A percentile compares a stretch with the other conserved stretches of the same genome.
These are phyloP conservation scores for Alternaria viburni DNA, from an alignment of 2,329 filamentous ascomycete species.

Conservation along the genomic window DNA sequence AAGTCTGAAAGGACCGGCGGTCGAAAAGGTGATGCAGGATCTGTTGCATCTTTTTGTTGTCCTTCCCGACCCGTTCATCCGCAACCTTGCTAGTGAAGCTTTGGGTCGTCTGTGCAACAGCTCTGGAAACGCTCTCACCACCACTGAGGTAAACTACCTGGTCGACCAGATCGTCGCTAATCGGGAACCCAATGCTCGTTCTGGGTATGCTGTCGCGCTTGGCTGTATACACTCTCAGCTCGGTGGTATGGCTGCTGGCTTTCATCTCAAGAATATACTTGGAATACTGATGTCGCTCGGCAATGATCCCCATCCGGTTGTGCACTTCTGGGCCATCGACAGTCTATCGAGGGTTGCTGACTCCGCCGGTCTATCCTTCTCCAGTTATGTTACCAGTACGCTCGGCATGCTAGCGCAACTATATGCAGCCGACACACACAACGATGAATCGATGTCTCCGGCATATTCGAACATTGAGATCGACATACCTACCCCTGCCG, in stretches of 20 bases:
- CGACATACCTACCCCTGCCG: constrained; percentile 79
- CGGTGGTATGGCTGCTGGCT: constrained; percentile 95
- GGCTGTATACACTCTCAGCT: constrained; percentile 94
- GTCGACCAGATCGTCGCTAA: constrained; percentile 95
- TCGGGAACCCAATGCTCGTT: constrained; percentile 88
- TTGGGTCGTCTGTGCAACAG: constrained; percentile 83
- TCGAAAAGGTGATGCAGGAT: constrained; percentile 73
- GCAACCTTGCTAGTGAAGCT: constrained; percentile 83
- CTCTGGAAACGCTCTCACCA: constrained; percentile 88
- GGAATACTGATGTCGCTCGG: constrained; percentile 97
- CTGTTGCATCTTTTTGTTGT: constrained; percentile 82
- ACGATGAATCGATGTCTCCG: constrained; percentile 78
- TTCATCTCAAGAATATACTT: constrained; percentile 96
- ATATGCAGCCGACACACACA: constrained; percentile 90
- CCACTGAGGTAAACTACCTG: constrained; percentile 85
- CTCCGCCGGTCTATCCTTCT: constrained; percentile 90
- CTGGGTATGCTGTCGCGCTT: constrained; percentile 91
- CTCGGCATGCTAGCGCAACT: constrained; percentile 93
- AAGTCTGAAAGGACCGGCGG: constrained; percentile 73
- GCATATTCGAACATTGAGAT: constrained; percentile 91
- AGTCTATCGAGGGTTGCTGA: constrained; percentile 86
- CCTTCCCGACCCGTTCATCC: constrained; percentile 83
- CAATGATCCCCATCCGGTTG: constrained; percentile 91
- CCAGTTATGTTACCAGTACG: constrained; percentile 85
- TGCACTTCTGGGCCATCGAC: constrained; percentile 96